A percentile compares a stretch with the other conserved stretches of the same genome.
Evolutionary conservation across 305 asterid species (phyloP).

Genomic region (Fraxinus velutina): DNA sequence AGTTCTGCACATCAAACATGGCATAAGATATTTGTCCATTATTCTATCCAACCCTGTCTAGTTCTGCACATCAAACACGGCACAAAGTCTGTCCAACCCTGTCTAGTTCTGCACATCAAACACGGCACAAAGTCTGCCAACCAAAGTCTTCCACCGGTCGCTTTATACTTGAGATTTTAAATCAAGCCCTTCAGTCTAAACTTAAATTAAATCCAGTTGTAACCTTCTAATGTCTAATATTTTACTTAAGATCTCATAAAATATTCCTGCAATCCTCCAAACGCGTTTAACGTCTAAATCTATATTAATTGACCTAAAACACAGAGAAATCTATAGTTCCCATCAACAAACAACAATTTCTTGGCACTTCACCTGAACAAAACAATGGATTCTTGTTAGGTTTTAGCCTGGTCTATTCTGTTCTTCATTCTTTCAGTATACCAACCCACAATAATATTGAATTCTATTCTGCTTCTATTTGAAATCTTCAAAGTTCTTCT

Average conservation of each 20-base stretch:
- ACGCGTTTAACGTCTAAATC: conserved; percentile 16
- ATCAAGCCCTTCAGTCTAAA: background rate
- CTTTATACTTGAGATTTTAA: conserved; percentile 27
- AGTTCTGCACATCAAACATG: background rate
- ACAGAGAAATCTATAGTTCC: background rate
- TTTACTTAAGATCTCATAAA: conserved; percentile 16
- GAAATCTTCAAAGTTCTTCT: background rate
- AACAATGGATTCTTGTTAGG: background rate
- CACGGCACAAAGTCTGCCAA: background rate
- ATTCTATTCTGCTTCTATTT: conserved; percentile 4
- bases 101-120: background rate
- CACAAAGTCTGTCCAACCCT: background rate
- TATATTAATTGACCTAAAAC: background rate
- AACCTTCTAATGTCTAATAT: conserved; percentile 30
- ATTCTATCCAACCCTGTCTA: background rate
- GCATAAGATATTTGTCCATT: background rate
- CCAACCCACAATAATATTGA: background rate
- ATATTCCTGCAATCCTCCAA: conserved; percentile 3
- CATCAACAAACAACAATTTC: conserved; percentile 24
- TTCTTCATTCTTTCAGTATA: conserved; percentile 7
- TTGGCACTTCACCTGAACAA: background rate
- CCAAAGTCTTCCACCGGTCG: conserved; percentile 25
- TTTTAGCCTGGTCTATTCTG: background rate
- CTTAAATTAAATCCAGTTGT: conserved; percentile 17
- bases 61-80: background rate